Percentiles rank a stretch among this genome's conserved stretches.
Evolutionary conservation across 1,284 basidiomycete species (phyloP).

Genomic region (Thecaphora thlaspeos): DNA sequence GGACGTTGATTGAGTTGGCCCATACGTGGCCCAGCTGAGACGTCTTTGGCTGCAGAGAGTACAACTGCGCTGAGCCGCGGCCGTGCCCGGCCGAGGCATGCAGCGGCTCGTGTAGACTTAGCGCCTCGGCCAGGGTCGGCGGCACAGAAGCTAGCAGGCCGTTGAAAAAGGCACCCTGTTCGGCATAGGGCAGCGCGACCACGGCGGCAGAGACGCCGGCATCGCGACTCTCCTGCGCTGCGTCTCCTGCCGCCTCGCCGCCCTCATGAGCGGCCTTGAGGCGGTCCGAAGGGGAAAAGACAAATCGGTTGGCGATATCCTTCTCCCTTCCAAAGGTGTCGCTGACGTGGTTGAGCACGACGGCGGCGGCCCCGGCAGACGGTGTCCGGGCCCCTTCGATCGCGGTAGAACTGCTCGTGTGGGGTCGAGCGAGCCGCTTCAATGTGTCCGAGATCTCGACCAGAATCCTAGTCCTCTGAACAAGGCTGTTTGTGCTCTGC

Average conservation of each 20-base stretch:
- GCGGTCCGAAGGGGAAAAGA: constrained; percentile 14
- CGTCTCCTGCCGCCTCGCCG: constrained; percentile 4
- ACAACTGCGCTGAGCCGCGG: constrained; percentile 1
- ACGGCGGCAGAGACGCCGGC: background rate
- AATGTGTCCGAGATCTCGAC: constrained; percentile 31
- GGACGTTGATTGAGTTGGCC: constrained; percentile 40
- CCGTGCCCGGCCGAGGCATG: background rate
- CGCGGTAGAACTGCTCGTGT: too few species aligned
- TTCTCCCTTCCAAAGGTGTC: constrained; percentile 42
- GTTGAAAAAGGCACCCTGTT: constrained; percentile 17
- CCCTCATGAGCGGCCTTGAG: background rate
- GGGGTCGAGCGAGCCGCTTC: constrained; percentile 13
- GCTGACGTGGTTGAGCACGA: constrained; percentile 46
- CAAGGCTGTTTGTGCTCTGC: constrained; percentile 14
- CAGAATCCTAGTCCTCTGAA: constrained; percentile 23
- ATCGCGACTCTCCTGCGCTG: background rate
- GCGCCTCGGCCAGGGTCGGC: constrained; percentile 13
- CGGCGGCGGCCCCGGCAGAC: constrained; percentile 8
- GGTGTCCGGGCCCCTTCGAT: background rate
- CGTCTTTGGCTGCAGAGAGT: constrained; percentile 15
- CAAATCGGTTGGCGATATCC: constrained; percentile 18
- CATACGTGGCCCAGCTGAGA: constrained; percentile 45
- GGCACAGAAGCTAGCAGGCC: constrained; percentile 22
- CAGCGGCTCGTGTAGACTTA: background rate
- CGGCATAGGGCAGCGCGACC: constrained; percentile 12